These are phyloP conservation scores for Komagataella pseudopastoris DNA, from an alignment of 805 yeast species.

Conservation along the genomic window DNA sequence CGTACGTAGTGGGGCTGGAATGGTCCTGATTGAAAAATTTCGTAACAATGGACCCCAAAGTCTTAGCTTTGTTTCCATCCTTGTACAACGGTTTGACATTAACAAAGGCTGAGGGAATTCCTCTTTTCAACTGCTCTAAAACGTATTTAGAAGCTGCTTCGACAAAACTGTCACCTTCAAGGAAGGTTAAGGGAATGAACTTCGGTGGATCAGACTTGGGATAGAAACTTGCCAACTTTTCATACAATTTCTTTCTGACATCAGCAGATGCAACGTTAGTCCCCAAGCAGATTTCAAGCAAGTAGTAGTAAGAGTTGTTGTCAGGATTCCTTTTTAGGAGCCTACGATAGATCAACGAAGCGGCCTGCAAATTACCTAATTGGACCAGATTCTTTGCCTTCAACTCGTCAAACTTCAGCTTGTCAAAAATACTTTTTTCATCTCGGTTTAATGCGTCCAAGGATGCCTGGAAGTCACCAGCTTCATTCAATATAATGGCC, in stretches of 20 bases:
- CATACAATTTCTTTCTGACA: conserved; percentile 47
- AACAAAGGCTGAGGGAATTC: conserved; percentile 84
- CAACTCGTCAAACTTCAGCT: conserved; percentile 46
- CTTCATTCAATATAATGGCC: conserved; percentile 46
- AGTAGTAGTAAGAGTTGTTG: conserved; percentile 45
- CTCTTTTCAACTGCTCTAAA: conserved; percentile 48
- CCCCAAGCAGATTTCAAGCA: conserved; percentile 54
- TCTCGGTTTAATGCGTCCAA: conserved; percentile 40
- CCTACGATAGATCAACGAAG: conserved; percentile 52
- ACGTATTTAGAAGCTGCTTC: conserved; percentile 40
- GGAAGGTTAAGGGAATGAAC: conserved; percentile 64
- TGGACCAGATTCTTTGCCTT: conserved; percentile 51
- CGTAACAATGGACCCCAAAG: conserved; percentile 39
- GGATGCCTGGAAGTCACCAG: conserved; percentile 54
- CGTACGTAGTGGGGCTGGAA: conserved; percentile 26
- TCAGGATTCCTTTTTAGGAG: conserved; percentile 83
- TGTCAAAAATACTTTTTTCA: conserved; percentile 34
- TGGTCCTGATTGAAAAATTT: conserved; percentile 25
- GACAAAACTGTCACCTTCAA: conserved; percentile 35
- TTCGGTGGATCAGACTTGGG: conserved; percentile 77
- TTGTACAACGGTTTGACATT: conserved; percentile 72
- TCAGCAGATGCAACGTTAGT: conserved; percentile 29
- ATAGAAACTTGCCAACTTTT: conserved; percentile 50
- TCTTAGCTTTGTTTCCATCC: conserved; percentile 20
- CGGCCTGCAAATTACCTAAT: conserved; percentile 44